Base-by-base conservation (phyloP, 768 basidiomycete genomes). In the Filobasidium floriforme region DNA sequence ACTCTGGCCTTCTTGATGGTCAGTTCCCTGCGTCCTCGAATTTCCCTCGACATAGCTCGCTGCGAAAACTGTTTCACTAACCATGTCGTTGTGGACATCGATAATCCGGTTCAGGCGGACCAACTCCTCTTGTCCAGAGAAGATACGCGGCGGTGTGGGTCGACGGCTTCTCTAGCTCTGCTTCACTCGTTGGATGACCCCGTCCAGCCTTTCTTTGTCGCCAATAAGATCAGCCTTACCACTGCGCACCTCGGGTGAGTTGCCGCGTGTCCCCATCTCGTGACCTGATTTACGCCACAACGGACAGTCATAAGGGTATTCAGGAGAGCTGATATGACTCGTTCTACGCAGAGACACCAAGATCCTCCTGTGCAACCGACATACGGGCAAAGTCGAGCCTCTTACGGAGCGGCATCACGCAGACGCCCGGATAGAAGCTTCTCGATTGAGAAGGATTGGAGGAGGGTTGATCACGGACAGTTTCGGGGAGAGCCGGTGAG, bases 361-460 rank as follows among this genome's bases (percentile, higher is more conserved):
- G 43, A 89, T 92, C 5, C 77, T 98, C 14, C 80, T 99, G 46
- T 90, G 90, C 66, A 83, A 87, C 7, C 86, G 86, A 0, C 80
- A 86, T 22, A 85, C 84, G 37, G 92, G 92, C 0, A 80, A 82
- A 54, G 89, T 87, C n/a, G 80, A 84, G 55, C 84, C 90, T 1
- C 89, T 98, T 84, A 96, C 96, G 0, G 91, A 97, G 80, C 87
- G 85, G 32, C 96, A 99, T 75, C 94, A 97, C 76, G 88, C 92
- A n/a, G 94, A 98, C 72, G 84, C 90, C 26, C 86, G 86, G 41
- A 83, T 89, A 11, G 96, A 99, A 76, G 85, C 89, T 37, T 86
- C 85, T 52, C 83, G 96, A 52, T 80, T 99, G 62, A 84, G 93
- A 40, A 84, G 89, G 62, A 89, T 92, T 85, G 92, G 92, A 12